Base-by-base conservation (phyloP, 768 basidiomycete genomes). In the Lentinula sp. region DNA sequence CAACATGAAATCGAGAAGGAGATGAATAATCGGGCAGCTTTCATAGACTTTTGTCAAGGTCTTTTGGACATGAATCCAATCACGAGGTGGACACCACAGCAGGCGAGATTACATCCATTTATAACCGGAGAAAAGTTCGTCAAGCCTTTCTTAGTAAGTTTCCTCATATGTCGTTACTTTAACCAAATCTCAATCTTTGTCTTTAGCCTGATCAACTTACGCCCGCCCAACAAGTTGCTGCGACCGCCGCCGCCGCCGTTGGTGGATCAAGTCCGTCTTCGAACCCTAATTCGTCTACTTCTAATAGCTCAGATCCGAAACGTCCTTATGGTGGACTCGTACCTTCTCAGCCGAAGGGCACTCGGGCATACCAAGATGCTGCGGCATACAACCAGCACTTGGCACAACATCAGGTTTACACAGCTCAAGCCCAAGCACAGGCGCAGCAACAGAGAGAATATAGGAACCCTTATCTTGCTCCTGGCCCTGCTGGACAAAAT, bases 21-120 rank as follows among this genome's bases (percentile, higher is more conserved):
- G 76, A 83, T 95, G 80, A 90, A 94, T 67, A 93, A 95, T 69
- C 84, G 97, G 49, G 83, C 91, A 52, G 90, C 96, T 13, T 98
- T 99, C 76, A 93, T 98, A 74, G 95, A 99, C 75, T 98, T 99
- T 74, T 96, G 95, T 61, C 87, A 91, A 71, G 97, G 97, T 37
- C 80, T 98, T 21, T 80, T 99, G 63, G 89, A 97, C 71, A 76
- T 99, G 75, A 94, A 98, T 69, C 96, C 97, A 16, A 86, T 96
- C 59, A 90, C 93, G 61, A 83, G 97, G 59, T 99, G 97, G 97
- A 89, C 95, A 10, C 96, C 97, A 28, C 94, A 97, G 69, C 95
- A 99, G 74, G 97, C 97, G 42, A 82, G 89, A 54, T 76, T 91
- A 68, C 97, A 99, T 72, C 97, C 97, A 2, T 99, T 98, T 75